Conservation (phyloP, 495 filamentous ascomycete genomes). For the Penicillium samsonianum region DNA sequence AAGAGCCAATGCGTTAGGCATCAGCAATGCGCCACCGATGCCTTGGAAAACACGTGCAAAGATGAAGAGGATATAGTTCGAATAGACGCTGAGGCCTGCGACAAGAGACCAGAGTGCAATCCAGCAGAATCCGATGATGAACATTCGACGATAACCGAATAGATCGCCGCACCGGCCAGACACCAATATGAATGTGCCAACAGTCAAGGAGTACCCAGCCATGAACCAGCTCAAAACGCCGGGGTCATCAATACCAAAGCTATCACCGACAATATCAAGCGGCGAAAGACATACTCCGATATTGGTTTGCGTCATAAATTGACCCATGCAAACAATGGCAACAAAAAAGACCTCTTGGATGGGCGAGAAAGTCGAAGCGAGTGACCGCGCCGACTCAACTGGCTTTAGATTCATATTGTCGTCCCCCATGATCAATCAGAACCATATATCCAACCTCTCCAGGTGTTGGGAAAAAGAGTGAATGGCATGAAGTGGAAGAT, state of each 20-base stretch:
- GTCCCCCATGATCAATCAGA: conserved; percentile 6
- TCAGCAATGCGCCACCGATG: conserved; percentile 59
- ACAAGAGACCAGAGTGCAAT: conserved; percentile 59
- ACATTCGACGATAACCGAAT: conserved; percentile 59
- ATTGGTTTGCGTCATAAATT: conserved; percentile 39
- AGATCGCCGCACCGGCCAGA: conserved; percentile 61
- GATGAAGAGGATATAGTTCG: conserved; percentile 55
- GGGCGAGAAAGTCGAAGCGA: conserved; percentile 27
- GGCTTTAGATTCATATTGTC: conserved; percentile 10
- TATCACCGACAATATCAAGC: conserved; percentile 45
- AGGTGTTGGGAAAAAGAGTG: not conserved
- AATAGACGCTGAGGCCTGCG: conserved; percentile 52
- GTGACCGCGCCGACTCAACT: conserved; percentile 23
- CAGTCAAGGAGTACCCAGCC: conserved; percentile 59
- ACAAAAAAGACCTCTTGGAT: conserved; percentile 32
- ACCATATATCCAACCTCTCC: not conserved
- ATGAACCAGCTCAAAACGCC: conserved; percentile 54
- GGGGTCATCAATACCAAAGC: conserved; percentile 45
- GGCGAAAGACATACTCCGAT: conserved; percentile 38
- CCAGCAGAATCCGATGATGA: conserved; percentile 59
- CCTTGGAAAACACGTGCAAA: conserved; percentile 62
- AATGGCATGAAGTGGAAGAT: not conserved
- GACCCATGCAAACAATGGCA: conserved; percentile 34
- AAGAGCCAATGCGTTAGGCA: conserved; percentile 66
- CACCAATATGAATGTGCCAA: conserved; percentile 66